Conservation (phyloP, 2,329 filamentous ascomycete genomes). For the Dactylellina leptospora region DNA sequence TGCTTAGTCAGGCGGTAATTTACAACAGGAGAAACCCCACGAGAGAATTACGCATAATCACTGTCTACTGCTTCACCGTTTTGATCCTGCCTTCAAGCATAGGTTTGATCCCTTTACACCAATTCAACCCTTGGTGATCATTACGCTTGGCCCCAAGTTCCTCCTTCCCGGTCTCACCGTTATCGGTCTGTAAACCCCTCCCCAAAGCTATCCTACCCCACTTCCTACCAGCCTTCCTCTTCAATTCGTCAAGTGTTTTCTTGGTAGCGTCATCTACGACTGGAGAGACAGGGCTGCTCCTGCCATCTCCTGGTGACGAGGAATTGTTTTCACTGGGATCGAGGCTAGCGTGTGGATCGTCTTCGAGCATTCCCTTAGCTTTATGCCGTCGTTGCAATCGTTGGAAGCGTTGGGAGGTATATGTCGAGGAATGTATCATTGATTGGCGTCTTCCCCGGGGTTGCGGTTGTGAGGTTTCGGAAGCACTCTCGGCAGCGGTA, state of each 20-base stretch:
- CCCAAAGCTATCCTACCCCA: constrained; percentile 72
- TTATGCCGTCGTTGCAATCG: constrained; percentile 32
- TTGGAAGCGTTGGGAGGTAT: constrained; percentile 37
- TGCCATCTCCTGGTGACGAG: constrained; percentile 63
- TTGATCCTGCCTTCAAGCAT: constrained; percentile 78
- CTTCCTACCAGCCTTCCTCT: constrained; percentile 74
- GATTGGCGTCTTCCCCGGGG: constrained; percentile 33
- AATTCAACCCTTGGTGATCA: constrained; percentile 69
- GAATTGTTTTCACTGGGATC: constrained; percentile 55
- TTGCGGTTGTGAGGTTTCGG: constrained; percentile 53
- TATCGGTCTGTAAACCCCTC: constrained; percentile 67
- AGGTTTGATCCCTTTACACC: constrained; percentile 83
- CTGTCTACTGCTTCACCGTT: constrained; percentile 59
- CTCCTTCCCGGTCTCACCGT: constrained; percentile 66
- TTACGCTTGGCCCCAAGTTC: constrained; percentile 59
- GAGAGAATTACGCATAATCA: not conserved
- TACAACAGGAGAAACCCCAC: too few relatives aligned
- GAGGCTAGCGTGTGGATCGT: constrained; percentile 32
- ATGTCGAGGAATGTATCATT: constrained; percentile 38
- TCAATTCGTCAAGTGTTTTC: constrained; percentile 69
- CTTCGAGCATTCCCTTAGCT: constrained; percentile 47
- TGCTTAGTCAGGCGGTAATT: too few relatives aligned
- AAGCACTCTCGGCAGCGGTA: constrained; percentile 48
- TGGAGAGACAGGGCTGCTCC: constrained; percentile 59
- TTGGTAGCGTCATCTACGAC: constrained; percentile 55